These are phyloP conservation scores for Globisporangium nunn DNA, from an alignment of 352 stramenopile species.

Conservation along the genomic window DNA sequence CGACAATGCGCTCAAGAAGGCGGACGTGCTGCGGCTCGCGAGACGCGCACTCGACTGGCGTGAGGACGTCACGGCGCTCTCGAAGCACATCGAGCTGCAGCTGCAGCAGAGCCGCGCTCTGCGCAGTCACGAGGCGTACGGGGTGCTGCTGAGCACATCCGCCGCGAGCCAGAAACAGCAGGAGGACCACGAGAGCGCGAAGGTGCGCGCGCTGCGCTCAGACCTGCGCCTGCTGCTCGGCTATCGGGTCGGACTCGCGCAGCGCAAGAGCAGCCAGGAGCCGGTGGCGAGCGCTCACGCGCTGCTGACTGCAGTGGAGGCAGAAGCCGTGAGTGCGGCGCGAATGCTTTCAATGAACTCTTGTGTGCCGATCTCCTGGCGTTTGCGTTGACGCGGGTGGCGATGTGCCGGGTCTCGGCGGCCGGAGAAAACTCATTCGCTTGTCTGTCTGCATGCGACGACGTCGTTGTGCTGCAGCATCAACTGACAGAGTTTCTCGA, in stretches of 20 bases:
- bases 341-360: neutral
- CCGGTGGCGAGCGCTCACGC: constrained; percentile 3
- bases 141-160: constrained; percentile 34
- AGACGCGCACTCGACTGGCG: constrained; percentile 62
- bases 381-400: neutral
- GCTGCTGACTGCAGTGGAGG: constrained; percentile 15
- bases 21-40: constrained; percentile 40
- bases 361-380: neutral
- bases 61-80: constrained; percentile 56
- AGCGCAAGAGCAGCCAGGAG: constrained; percentile 18
- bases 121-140: constrained; percentile 45
- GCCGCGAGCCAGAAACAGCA: constrained; percentile 28
- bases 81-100: constrained; percentile 71
- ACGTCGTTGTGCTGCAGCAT: constrained; percentile 17
- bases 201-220: constrained; percentile 46
- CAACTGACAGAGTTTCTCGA: constrained; percentile 54
- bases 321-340: constrained; percentile 27
- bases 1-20: constrained; percentile 16
- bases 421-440: neutral
- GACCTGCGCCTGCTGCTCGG: constrained; percentile 55
- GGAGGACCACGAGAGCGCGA: constrained; percentile 43
- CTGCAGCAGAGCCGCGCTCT: constrained; percentile 61
- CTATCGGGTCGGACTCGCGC: constrained; percentile 41
- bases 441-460: neutral
- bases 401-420: constrained; percentile 4